Evolutionary conservation across 176 grass and related monocot genomes (phyloP), one percentile per base, ranked within the genome.

Genomic region (Tillandsia leiboldiana): DNA sequence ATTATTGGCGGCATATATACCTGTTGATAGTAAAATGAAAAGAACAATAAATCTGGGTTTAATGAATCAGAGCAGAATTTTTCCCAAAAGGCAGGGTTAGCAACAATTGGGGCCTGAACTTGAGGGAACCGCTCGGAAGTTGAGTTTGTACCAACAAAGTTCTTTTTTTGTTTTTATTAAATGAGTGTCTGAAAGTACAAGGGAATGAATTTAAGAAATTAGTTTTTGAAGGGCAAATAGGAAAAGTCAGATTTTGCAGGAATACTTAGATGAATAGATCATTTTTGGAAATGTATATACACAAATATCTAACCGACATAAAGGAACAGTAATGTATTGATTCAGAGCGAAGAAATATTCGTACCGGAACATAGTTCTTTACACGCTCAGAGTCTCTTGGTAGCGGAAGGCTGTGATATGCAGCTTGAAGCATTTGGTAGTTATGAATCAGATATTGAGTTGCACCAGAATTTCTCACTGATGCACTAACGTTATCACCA

Each of bases 1-100:
- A 33, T 33, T 33, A 33, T 0, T 3, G 29, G 29, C 6, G 29
- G 6, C 29, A 33, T 33, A 33, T 33, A 76, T 56, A 99, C 95
- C 82, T 85, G n/a, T 75, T 93, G 95, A 70, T 99, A 90, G 72
- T 99, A 99, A 76, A 99, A 99, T 11, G 95, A 87, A 79, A 99
- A 99, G 73, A 99, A 99, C 22, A 99, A 68, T 76, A 86, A 77
- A 82, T 99, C 95, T 1, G 89, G 86, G 68, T 87, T 76, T 69
- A 93, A 75, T 68, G 95, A 72, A 85, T 99, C 90, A 26, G 78
- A 65, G 69, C 87, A 83, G 6, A 93, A 76, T 73, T 87, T 78
- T 86, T 93, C 95, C 95, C 95, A 99, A 62, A 99, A 90, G 9
- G 87, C 87, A 54, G 90, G 87, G 73, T 94, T 93, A 9, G 85